These are phyloP conservation scores for Fusarium circinatum DNA, from an alignment of 2,329 filamentous ascomycete genomes.

Conservation along the genomic window DNA sequence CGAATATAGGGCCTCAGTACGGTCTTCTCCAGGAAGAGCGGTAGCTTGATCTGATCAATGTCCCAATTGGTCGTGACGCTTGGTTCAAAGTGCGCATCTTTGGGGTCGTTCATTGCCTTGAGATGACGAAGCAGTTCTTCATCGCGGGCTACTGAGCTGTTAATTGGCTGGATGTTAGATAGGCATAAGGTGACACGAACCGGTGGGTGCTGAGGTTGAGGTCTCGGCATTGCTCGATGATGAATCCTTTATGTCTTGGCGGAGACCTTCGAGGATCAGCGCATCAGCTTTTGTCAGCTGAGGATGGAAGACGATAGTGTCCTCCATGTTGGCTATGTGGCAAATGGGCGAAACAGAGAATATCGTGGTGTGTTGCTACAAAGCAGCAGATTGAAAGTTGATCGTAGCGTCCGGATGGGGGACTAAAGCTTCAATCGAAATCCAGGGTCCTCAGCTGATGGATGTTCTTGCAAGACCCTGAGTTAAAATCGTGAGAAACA, in stretches of 20 bases:
- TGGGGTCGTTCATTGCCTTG: slow-evolving; percentile 25
- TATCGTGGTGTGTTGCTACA: background rate
- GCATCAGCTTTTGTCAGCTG: slow-evolving; percentile 28
- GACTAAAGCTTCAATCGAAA: background rate
- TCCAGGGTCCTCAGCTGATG: slow-evolving; percentile 2
- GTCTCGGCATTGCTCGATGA: background rate
- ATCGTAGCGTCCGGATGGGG: background rate
- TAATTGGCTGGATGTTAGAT: background rate
- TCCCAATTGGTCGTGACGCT: slow-evolving; percentile 22
- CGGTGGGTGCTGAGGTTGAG: background rate
- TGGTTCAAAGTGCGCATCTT: slow-evolving; percentile 32
- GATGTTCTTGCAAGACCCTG: slow-evolving; percentile 18
- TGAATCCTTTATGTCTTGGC: slow-evolving; percentile 26
- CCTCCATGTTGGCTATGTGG: slow-evolving; percentile 7
- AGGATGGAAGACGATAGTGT: slow-evolving; percentile 25
- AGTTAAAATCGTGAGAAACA: slow-evolving; percentile 7
- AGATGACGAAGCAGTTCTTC: slow-evolving; percentile 29
- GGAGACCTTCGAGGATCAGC: slow-evolving; percentile 22
- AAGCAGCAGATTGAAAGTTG: background rate
- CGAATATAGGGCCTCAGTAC: slow-evolving; percentile 69
- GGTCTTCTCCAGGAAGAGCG: slow-evolving; percentile 16
- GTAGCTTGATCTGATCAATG: slow-evolving; percentile 31
- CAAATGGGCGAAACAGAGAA: background rate
- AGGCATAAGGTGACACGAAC: slow-evolving; percentile 1
- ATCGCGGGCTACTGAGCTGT: slow-evolving; percentile 6